Conservation (phyloP, 306 rosid species). For the Pachyrhizus erosus region DNA sequence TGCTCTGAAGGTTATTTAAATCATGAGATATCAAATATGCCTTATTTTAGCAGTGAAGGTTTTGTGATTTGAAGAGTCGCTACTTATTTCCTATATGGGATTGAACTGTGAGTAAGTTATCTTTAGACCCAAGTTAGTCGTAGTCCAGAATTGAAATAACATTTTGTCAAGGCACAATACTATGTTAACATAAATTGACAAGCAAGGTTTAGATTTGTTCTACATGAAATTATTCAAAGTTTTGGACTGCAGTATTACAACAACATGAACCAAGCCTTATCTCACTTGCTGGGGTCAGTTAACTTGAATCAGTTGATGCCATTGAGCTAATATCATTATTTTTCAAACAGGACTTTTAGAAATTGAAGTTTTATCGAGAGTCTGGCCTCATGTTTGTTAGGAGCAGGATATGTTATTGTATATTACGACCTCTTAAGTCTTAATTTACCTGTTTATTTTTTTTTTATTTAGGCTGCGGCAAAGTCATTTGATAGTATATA, state of each 20-base stretch:
- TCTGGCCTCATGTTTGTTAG: neutral
- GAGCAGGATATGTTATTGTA: neutral
- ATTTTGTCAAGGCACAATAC: neutral
- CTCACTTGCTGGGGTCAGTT: neutral
- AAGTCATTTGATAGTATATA: conserved; percentile 19
- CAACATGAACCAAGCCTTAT: neutral
- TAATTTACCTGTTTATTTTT: neutral
- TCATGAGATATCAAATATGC: neutral
- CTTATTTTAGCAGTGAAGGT: neutral
- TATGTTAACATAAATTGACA: neutral
- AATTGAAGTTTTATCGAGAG: neutral
- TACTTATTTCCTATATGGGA: neutral
- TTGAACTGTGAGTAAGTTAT: neutral
- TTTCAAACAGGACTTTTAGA: neutral
- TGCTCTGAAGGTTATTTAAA: neutral
- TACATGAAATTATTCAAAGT: conserved; percentile 11
- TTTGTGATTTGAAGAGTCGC: neutral
- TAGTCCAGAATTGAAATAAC: conserved; percentile 2
- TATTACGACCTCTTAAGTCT: neutral
- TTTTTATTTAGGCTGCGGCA: neutral
- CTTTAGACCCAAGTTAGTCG: neutral
- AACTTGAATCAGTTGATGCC: neutral
- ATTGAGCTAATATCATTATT: neutral
- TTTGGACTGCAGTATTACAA: neutral
- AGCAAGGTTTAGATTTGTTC: neutral